These are phyloP conservation scores for Piedraia hortae DNA, from an alignment of 2,329 filamentous ascomycete species.

Conservation along the genomic window DNA sequence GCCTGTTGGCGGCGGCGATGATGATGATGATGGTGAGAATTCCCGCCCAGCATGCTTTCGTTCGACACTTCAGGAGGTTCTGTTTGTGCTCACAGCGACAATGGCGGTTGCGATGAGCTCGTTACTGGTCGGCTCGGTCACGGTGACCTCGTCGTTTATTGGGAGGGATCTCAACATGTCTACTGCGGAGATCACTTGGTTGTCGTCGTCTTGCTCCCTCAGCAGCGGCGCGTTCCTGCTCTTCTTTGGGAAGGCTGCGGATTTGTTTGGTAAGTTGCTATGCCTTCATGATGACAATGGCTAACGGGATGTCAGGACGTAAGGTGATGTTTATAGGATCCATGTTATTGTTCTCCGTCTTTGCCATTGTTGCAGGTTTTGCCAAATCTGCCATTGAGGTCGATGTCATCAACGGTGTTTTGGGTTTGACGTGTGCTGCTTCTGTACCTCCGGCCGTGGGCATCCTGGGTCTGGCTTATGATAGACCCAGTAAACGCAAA, in stretches of 20 bases:
- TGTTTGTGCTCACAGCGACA: slow-evolving; percentile 38
- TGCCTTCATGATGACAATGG: no score
- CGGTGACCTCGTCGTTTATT: slow-evolving; percentile 35
- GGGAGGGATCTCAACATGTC: slow-evolving; percentile 32
- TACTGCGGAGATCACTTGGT: slow-evolving; percentile 39
- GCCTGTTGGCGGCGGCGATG: no score
- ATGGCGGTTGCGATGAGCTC: slow-evolving; percentile 36
- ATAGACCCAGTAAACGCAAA: slow-evolving; percentile 30
- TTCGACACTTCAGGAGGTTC: slow-evolving; percentile 32
- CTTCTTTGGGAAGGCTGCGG: slow-evolving; percentile 36
- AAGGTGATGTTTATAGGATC: slow-evolving; percentile 31
- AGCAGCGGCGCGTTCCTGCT: slow-evolving; percentile 37
- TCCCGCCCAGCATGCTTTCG: slow-evolving; percentile 30
- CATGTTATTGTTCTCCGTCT: slow-evolving; percentile 29
- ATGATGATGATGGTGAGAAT: no score
- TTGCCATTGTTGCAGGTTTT: slow-evolving; percentile 31
- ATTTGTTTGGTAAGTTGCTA: slow-evolving; percentile 35
- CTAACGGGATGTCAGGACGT: no score
- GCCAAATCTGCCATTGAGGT: slow-evolving; percentile 29
- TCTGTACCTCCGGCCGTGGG: slow-evolving; percentile 37
- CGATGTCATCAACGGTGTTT: slow-evolving; percentile 33
- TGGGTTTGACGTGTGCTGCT: slow-evolving; percentile 35
- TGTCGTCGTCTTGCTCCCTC: slow-evolving; percentile 33
- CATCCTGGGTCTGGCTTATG: slow-evolving; percentile 34
- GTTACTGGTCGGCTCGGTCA: slow-evolving; percentile 30